Evolutionary conservation across 352 stramenopile species (phyloP).

Genomic region (Phytopythium kandeliae): DNA sequence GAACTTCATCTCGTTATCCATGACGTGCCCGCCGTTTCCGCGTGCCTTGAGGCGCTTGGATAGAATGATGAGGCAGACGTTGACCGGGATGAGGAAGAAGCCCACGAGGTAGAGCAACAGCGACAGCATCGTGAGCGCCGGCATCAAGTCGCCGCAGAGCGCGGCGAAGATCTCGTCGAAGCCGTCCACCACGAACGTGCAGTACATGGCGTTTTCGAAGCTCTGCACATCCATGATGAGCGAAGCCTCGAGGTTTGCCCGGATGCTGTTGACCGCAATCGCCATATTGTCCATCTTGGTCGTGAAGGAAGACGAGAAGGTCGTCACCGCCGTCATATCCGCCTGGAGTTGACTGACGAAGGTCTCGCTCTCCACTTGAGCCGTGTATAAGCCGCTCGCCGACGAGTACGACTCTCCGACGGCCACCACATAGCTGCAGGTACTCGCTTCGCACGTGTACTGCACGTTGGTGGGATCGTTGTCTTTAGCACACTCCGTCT

Average conservation of each 20-base stretch:
- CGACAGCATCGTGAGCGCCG: slow-evolving; percentile 66
- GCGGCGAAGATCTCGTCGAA: slow-evolving; percentile 43
- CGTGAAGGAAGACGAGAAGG: slow-evolving; percentile 35
- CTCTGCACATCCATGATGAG: slow-evolving; percentile 50
- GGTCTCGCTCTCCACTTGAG: slow-evolving; percentile 2
- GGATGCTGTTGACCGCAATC: slow-evolving; percentile 31
- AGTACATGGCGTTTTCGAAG: slow-evolving; percentile 60
- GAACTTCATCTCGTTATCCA: slow-evolving; percentile 63
- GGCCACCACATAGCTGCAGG: slow-evolving; percentile 3
- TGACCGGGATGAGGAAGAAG: slow-evolving; percentile 62
- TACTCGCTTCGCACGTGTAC: not conserved
- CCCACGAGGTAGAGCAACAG: slow-evolving; percentile 70
- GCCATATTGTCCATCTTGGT: slow-evolving; percentile 31
- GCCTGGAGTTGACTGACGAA: slow-evolving; percentile 27
- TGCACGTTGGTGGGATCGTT: slow-evolving; percentile 3
- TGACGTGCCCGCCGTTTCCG: slow-evolving; percentile 51
- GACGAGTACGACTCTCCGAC: slow-evolving; percentile 14
- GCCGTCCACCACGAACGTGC: slow-evolving; percentile 44
- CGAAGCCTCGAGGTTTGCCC: slow-evolving; percentile 25
- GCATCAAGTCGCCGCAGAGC: slow-evolving; percentile 61
- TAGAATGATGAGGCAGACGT: slow-evolving; percentile 69
- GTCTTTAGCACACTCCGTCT: slow-evolving; percentile 6
- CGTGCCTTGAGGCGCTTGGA: slow-evolving; percentile 59
- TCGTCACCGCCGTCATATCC: slow-evolving; percentile 24
- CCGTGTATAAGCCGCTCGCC: slow-evolving; percentile 7